Percentiles rank a stretch among this genome's conserved stretches.
Evolutionary conservation across 768 basidiomycete species (phyloP).

Genomic region (Pisolithus marmoratus): DNA sequence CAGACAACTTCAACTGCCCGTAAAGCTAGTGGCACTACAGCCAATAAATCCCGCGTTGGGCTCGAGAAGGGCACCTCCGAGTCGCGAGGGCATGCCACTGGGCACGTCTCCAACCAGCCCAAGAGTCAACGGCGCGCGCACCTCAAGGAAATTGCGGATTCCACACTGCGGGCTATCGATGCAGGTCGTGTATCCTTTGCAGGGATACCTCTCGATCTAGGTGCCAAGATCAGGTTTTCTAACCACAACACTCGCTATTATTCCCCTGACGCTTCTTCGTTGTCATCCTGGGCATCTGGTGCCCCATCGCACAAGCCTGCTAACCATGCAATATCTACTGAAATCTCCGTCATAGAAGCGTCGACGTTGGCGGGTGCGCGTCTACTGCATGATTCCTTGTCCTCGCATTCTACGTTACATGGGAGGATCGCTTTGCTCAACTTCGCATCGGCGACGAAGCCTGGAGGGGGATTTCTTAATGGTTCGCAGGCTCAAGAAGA

Average conservation of each 20-base stretch:
- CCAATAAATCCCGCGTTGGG: too few species aligned
- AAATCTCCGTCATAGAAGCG: constrained; percentile 51
- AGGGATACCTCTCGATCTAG: constrained; percentile 28
- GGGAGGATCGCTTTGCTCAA: constrained; percentile 59
- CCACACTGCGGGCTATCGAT: constrained; percentile 45
- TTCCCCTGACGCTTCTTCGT: constrained; percentile 37
- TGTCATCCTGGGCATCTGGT: constrained; percentile 41
- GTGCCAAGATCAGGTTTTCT: constrained; percentile 28
- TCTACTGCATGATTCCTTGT: constrained; percentile 23
- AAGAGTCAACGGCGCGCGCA: constrained; percentile 4
- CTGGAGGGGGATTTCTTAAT: constrained; percentile 69
- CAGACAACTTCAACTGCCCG: too few species aligned
- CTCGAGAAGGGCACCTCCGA: neutral
- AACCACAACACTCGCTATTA: constrained; percentile 48
- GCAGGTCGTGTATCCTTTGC: constrained; percentile 35
- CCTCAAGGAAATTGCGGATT: constrained; percentile 41
- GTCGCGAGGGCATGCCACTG: neutral
- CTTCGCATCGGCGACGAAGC: constrained; percentile 71
- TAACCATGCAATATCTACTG: constrained; percentile 12
- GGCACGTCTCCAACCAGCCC: neutral
- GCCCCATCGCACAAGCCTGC: constrained; percentile 4
- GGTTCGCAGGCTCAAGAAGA: constrained; percentile 81
- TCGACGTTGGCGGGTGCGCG: constrained; percentile 61
- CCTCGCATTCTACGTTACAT: constrained; percentile 7
- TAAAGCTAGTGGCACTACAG: too few species aligned